Conservation (phyloP, 148 eudicot species). For the Chenopodium berlandieri region DNA sequence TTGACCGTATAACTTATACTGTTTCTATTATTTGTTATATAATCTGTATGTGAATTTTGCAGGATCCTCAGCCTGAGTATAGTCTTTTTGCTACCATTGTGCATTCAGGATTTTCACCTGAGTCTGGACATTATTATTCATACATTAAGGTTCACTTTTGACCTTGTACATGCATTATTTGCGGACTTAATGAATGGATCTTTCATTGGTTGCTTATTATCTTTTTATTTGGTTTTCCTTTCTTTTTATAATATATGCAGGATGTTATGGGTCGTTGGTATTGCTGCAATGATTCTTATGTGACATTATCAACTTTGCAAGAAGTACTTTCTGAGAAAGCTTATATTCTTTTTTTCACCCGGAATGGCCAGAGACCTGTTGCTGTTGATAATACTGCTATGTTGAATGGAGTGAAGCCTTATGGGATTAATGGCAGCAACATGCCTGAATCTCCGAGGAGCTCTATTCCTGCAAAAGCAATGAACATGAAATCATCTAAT, state of each 20-base stretch:
- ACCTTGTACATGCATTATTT: slow-evolving; percentile 6
- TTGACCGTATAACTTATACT: neutral
- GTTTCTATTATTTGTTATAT: neutral
- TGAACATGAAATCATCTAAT: slow-evolving; percentile 28
- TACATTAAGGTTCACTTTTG: slow-evolving; percentile 71
- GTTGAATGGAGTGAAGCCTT: slow-evolving; percentile 57
- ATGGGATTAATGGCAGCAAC: slow-evolving; percentile 42
- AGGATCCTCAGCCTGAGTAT: slow-evolving; percentile 87
- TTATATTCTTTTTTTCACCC: slow-evolving; percentile 88
- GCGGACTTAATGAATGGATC: neutral
- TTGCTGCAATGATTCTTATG: slow-evolving; percentile 93
- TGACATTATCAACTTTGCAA: slow-evolving; percentile 60
- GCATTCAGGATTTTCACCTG: slow-evolving; percentile 93
- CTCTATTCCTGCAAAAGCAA: slow-evolving; percentile 27
- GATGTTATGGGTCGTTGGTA: slow-evolving; percentile 88
- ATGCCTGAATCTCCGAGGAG: slow-evolving; percentile 28
- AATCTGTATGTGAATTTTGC: slow-evolving; percentile 34
- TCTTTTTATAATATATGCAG: slow-evolving; percentile 34
- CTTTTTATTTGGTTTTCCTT: too few relatives aligned
- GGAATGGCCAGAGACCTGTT: slow-evolving; percentile 64
- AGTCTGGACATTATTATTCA: slow-evolving; percentile 98
- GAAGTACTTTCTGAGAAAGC: slow-evolving; percentile 93
- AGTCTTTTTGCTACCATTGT: slow-evolving; percentile 91
- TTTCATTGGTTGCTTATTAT: slow-evolving; percentile 21
- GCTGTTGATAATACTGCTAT: slow-evolving; percentile 34